Percentiles rank a stretch among this genome's conserved stretches.
These are phyloP conservation scores for Lachancea nothofagi DNA, from an alignment of 805 yeast species.

Conservation along the genomic window DNA sequence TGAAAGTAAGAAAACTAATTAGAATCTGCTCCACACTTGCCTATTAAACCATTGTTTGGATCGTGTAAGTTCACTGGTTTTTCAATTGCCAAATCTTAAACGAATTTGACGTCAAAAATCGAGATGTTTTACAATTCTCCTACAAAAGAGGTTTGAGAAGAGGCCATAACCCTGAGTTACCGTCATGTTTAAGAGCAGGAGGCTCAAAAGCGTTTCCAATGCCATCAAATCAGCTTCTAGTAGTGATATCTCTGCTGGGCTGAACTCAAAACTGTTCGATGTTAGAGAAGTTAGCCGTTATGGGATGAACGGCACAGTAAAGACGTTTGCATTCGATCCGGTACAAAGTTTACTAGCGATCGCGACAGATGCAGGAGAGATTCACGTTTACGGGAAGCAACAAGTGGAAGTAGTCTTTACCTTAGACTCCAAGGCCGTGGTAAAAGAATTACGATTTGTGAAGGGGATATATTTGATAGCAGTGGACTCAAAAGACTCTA, in stretches of 20 bases:
- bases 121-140: no score
- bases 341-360: constrained; percentile 81
- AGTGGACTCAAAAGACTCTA: constrained; percentile 52
- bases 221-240: constrained; percentile 32
- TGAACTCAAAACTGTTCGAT: constrained; percentile 30
- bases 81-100: no score
- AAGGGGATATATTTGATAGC: constrained; percentile 80
- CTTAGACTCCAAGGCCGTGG: constrained; percentile 44
- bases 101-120: background rate
- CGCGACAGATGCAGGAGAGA: constrained; percentile 62
- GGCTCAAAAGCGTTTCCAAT: constrained; percentile 31
- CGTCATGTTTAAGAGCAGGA: constrained; percentile 33
- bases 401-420: constrained; percentile 67
- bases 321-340: constrained; percentile 76
- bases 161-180: background rate
- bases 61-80: no score
- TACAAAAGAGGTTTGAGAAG: background rate
- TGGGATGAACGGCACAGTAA: constrained; percentile 61
- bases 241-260: constrained; percentile 28
- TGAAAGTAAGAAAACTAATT: no score
- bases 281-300: constrained; percentile 36
- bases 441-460: constrained; percentile 57
- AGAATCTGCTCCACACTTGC: no score
- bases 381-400: constrained; percentile 79
- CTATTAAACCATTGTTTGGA: no score